Percentiles rank a stretch among this genome's conserved stretches.
Evolutionary conservation across 805 yeast species (phyloP).

Genomic region (Ogataea thermomethanolica): DNA sequence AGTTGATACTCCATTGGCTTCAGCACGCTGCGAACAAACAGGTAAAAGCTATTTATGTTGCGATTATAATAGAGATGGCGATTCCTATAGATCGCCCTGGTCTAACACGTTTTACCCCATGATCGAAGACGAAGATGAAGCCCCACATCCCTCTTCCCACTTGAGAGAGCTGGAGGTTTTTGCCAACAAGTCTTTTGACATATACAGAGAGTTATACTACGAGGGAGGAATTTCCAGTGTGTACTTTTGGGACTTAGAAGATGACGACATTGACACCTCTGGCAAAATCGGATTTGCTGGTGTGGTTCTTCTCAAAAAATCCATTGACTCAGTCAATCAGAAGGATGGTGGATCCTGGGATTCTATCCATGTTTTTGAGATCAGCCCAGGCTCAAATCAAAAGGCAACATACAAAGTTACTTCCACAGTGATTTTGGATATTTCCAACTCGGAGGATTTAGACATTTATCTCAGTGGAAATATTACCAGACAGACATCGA

Average conservation of each 20-base stretch:
- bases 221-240: constrained; percentile 92
- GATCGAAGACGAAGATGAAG: constrained; percentile 52
- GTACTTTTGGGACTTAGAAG: constrained; percentile 86
- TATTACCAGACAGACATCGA: constrained; percentile 78
- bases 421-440: constrained; percentile 79
- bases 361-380: constrained; percentile 89
- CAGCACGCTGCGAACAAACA: constrained; percentile 45
- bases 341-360: constrained; percentile 70
- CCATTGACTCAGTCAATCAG: constrained; percentile 40
- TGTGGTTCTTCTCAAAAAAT: constrained; percentile 78
- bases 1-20: constrained; percentile 78
- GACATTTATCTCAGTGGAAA: constrained; percentile 66
- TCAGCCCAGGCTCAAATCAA: constrained; percentile 38
- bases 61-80: constrained; percentile 95
- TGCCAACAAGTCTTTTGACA: constrained; percentile 88
- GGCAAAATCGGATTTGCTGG: constrained; percentile 81
- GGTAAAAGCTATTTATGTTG: constrained; percentile 78
- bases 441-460: constrained; percentile 37
- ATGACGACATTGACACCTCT: constrained; percentile 40
- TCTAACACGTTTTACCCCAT: constrained; percentile 65
- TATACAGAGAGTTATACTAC: constrained; percentile 89
- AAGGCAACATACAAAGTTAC: constrained; percentile 68
- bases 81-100: constrained; percentile 90
- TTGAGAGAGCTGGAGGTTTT: constrained; percentile 72
- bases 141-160: constrained; percentile 66